phyloP scores from a whole-genome alignment of 371 early-diverging fungal genomes.

The Mortierella sp. region DNA sequence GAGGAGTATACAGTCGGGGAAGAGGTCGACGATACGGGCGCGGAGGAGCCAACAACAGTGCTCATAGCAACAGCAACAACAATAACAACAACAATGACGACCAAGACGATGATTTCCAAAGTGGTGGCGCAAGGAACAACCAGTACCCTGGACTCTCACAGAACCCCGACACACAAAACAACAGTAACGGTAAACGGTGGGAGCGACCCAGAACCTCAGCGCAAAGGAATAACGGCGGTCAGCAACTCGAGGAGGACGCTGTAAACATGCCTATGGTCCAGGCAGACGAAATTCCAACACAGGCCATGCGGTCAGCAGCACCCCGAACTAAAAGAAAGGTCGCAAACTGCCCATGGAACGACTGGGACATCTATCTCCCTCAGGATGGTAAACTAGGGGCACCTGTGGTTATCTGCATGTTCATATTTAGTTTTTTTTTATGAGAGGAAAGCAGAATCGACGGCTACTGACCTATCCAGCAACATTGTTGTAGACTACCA shows the following conservation, averaged over 20 bases:
- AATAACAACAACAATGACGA: neutral
- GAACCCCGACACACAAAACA: conserved; percentile 19
- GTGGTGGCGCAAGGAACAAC: conserved; percentile 40
- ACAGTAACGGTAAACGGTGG: conserved; percentile 34
- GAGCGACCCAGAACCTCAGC: conserved; percentile 40
- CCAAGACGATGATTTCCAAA: neutral
- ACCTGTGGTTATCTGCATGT: neutral
- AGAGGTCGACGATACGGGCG: conserved; percentile 30
- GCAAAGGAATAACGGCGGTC: neutral
- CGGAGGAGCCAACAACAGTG: conserved; percentile 4
- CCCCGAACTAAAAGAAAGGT: conserved; percentile 5
- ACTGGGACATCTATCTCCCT: conserved; percentile 50
- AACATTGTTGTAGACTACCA: conserved; percentile 28
- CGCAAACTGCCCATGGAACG: conserved; percentile 41
- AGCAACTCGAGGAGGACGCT: neutral
- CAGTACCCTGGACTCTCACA: conserved; percentile 48
- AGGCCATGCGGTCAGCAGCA: conserved; percentile 17
- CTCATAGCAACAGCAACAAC: neutral
- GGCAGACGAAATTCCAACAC: conserved; percentile 36
- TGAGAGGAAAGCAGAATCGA: neutral
- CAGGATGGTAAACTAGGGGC: conserved; percentile 27
- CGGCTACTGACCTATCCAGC: neutral
- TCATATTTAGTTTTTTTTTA: neutral
- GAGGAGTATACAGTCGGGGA: conserved; percentile 29
- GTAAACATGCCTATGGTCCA: conserved; percentile 46